Conservation (phyloP, 73 alveolate species). For the Paramecium sonneborni region DNA sequence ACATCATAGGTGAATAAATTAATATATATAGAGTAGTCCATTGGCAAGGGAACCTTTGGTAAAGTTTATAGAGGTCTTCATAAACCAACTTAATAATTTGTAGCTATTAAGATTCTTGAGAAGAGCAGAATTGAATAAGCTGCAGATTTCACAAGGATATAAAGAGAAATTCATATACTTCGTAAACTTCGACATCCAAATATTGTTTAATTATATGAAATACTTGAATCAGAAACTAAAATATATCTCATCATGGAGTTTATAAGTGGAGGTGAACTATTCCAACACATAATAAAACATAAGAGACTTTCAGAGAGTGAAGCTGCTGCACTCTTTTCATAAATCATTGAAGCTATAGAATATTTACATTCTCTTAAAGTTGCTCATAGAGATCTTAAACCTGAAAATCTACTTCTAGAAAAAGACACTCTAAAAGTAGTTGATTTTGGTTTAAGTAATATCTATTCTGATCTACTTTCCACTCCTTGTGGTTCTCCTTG, state of each 20-base stretch:
- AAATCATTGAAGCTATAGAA: conserved; percentile 86
- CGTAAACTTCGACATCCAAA: conserved; percentile 87
- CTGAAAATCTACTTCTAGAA: conserved; percentile 84
- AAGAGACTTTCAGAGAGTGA: conserved; percentile 81
- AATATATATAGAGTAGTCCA: conserved; percentile 34
- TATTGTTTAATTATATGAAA: conserved; percentile 88
- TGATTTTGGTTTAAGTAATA: conserved; percentile 80
- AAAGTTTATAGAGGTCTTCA: conserved; percentile 72
- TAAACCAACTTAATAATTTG: conserved; percentile 54
- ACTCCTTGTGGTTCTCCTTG: conserved; percentile 90
- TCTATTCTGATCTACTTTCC: conserved; percentile 67
- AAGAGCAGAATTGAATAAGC: conserved; percentile 76
- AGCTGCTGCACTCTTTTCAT: conserved; percentile 80
- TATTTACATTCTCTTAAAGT: conserved; percentile 82
- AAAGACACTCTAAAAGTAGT: conserved; percentile 75
- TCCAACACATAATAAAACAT: conserved; percentile 84
- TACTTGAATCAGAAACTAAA: conserved; percentile 80
- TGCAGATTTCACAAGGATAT: conserved; percentile 87
- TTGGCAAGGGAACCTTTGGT: conserved; percentile 80
- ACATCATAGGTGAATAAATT: conserved; percentile 45
- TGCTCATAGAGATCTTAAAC: conserved; percentile 87
- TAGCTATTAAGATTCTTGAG: conserved; percentile 90
- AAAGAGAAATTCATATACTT: conserved; percentile 91
- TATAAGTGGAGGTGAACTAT: conserved; percentile 93
- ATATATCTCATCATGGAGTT: conserved; percentile 91